Evolutionary conservation across 176 grass and related monocot genomes (phyloP), one percentile per base, ranked within the genome.

Genomic region (Oryza glumipatula): DNA sequence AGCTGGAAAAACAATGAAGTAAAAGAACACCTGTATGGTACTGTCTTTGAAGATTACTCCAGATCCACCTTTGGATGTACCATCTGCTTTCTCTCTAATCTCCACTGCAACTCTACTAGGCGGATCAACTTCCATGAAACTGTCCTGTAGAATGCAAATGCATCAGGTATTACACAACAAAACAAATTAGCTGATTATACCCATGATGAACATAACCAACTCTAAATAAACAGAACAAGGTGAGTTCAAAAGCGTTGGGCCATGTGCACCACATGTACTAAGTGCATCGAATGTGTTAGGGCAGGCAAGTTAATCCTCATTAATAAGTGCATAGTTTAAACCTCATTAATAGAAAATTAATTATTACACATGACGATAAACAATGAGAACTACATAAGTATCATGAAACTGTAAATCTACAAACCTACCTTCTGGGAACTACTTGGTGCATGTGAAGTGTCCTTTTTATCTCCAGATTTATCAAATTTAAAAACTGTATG

Each of bases 91-190:
- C 11, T 82, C 88, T 82, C 63, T 82, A 32, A 73, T 74, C 47
- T 81, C 68, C 63, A 76, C 30, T 64, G 75, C 36, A 82, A 77
- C 65, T 74, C 67, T 78, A 69, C 80, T 44, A 79, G 84, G 82
- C 0, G 24, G 21, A 90, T 93, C 85, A 87, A 87, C 76, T 78
- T 92, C 85, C 80, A 89, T 90, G 19, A 78, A 70, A 84, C 68
- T 79, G 61, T 75, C 78, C 91, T 93, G 88, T 51, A 85, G 60
- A 90, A 69, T 51, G 51, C 16, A 54, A 54, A 19, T 10, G 63
- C 15, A 85, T 78, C 23, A 73, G 6, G 58, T 16, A 64, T 70
- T 69, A 70, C 5, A 39, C 32, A 49, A 11, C 22, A 22, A 17
- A 70, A 72, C 48, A 72, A 14, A 51, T 36, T 64, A 58, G 70